Evolutionary conservation across 208 protist species (phyloP).

Genomic region (Naegleria gruberi): DNA sequence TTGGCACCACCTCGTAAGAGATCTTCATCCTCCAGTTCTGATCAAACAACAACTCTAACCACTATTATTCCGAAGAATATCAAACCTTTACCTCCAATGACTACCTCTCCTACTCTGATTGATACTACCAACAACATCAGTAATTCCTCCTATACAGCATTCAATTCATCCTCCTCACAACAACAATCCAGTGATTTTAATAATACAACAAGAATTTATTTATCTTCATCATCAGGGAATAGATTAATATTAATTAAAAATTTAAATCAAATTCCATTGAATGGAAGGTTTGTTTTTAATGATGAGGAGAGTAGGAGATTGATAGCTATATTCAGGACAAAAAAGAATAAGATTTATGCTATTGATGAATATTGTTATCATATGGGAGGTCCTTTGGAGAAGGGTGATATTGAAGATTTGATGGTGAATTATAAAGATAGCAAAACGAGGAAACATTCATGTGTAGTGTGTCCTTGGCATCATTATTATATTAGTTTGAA

Average conservation of each 20-base stretch:
- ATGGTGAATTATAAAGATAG: neutral
- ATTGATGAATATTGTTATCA: neutral
- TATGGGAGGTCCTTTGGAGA: neutral
- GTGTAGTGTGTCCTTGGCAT: constrained; percentile 16
- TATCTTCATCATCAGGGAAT: no score
- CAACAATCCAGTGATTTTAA: no score
- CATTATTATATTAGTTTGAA: neutral
- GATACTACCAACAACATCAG: no score
- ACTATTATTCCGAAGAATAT: no score
- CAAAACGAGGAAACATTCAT: neutral
- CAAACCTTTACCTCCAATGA: no score
- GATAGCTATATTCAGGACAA: neutral
- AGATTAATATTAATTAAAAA: neutral
- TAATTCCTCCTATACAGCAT: no score
- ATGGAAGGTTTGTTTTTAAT: neutral
- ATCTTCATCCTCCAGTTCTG: no score
- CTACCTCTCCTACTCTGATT: no score
- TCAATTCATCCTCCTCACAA: no score
- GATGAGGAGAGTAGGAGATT: neutral
- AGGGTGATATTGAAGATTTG: constrained; percentile 17
- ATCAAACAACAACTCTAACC: no score
- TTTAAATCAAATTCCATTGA: neutral
- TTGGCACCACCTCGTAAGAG: no score
- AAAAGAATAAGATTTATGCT: neutral
- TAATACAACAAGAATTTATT: no score